These are phyloP conservation scores for Capsicum rhomboideum DNA, from an alignment of 257 asterid genomes.

Conservation along the genomic window DNA sequence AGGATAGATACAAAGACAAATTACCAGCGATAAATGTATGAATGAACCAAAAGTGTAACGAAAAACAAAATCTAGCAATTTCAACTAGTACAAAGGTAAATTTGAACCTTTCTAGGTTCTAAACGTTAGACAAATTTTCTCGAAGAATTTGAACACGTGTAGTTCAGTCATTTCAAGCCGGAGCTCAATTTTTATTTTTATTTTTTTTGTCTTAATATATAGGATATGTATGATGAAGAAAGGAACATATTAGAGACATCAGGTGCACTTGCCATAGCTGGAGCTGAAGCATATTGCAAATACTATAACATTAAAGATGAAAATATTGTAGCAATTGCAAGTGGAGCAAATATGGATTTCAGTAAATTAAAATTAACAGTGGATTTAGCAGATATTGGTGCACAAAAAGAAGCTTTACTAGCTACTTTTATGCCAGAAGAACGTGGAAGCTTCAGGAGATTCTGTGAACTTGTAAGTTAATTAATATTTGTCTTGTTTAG, in stretches of 20 bases:
- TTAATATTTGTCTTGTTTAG: background rate
- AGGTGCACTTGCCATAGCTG: constrained; percentile 91
- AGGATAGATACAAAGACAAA: too few relatives aligned
- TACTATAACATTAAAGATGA: constrained; percentile 57
- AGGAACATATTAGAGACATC: constrained; percentile 90
- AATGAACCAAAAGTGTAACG: background rate
- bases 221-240: constrained; percentile 94
- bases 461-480: constrained; percentile 48
- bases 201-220: background rate
- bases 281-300: constrained; percentile 88
- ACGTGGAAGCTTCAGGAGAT: constrained; percentile 57
- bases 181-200: background rate
- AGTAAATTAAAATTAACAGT: constrained; percentile 75
- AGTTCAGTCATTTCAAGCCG: background rate
- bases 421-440: constrained; percentile 77
- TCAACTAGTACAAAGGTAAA: background rate
- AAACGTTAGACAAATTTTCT: background rate
- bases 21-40: background rate
- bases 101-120: background rate
- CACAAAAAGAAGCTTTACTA: constrained; percentile 67
- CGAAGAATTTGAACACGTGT: background rate
- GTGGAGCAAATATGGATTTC: constrained; percentile 94
- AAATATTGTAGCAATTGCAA: constrained; percentile 79
- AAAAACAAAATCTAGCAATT: background rate
- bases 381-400: constrained; percentile 78